Evolutionary conservation across 1,284 basidiomycete genomes (phyloP).

Genomic region (Apiotrichum montevideense): DNA sequence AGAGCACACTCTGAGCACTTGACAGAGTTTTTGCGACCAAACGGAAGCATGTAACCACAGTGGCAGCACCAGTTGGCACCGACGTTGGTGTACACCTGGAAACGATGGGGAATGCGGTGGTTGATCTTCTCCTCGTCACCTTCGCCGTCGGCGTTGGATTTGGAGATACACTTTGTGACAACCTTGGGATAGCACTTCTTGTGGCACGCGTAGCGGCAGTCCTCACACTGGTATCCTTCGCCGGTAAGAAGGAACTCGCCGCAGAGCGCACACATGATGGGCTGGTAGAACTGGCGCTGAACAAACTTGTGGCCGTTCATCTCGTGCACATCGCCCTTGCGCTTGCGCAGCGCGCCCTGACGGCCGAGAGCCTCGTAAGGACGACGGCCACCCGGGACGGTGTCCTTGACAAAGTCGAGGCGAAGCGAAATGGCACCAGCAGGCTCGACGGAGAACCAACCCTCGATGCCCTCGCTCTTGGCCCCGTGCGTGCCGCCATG

Average conservation of each 20-base stretch:
- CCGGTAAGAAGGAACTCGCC: slow-evolving; percentile 96
- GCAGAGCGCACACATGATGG: slow-evolving; percentile 97
- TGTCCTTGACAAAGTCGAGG: slow-evolving; percentile 94
- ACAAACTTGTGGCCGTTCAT: slow-evolving; percentile 99
- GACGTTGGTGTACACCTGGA: slow-evolving; percentile 94
- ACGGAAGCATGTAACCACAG: slow-evolving; percentile 95
- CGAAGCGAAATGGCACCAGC: slow-evolving; percentile 85
- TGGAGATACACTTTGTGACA: slow-evolving; percentile 98
- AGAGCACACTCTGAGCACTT: slow-evolving; percentile 94
- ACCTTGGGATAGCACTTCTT: slow-evolving; percentile 99
- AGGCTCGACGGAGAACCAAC: slow-evolving; percentile 96
- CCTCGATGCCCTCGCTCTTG: slow-evolving; percentile 74
- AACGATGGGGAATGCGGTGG: slow-evolving; percentile 97
- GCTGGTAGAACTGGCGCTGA: slow-evolving; percentile 95
- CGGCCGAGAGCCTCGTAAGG: slow-evolving; percentile 93
- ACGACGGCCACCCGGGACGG: slow-evolving; percentile 74
- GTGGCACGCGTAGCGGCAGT: slow-evolving; percentile 98
- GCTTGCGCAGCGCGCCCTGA: slow-evolving; percentile 95
- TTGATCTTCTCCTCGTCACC: slow-evolving; percentile 99
- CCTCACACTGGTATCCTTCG: slow-evolving; percentile 96
- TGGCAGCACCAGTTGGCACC: slow-evolving; percentile 99
- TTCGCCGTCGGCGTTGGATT: slow-evolving; percentile 85
- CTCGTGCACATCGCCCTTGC: slow-evolving; percentile 96
- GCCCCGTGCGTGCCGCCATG: slow-evolving; percentile 19
- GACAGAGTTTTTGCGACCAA: slow-evolving; percentile 92